phyloP scores from a whole-genome alignment of 2,329 filamentous ascomycete species.

The Mycosphaerella sp. region DNA sequence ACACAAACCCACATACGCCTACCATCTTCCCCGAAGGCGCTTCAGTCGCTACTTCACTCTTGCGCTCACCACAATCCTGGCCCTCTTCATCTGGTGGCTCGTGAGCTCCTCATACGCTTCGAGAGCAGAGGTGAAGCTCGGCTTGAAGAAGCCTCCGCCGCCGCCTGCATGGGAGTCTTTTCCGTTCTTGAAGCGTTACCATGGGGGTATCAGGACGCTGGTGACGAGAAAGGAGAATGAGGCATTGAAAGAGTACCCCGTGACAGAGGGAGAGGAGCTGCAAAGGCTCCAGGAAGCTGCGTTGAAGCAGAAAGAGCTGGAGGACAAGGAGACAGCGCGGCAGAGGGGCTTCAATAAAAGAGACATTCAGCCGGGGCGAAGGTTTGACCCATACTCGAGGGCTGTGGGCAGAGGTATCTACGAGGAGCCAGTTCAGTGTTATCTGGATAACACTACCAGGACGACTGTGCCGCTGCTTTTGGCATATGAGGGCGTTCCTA shows the following conservation, averaged over 20 bases:
- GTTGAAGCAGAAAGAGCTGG: conserved; percentile 33
- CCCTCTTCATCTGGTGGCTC: conserved; percentile 71
- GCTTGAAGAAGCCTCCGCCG: conserved; percentile 48
- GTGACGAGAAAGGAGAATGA: conserved; percentile 59
- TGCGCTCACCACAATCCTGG: conserved; percentile 59
- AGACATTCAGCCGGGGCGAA: conserved; percentile 27
- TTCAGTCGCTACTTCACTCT: conserved; percentile 75
- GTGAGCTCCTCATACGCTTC: conserved; percentile 44
- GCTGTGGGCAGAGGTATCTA: conserved; percentile 46
- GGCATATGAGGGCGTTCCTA: conserved; percentile 70
- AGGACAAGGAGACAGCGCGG: conserved; percentile 35
- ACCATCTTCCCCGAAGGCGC: conserved; percentile 46
- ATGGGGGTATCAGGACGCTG: conserved; percentile 75
- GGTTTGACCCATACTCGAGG: conserved; percentile 63
- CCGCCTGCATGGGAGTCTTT: conserved; percentile 82
- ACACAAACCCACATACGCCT: conserved; percentile 30
- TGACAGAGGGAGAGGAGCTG: conserved; percentile 53
- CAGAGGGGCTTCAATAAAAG: conserved; percentile 31
- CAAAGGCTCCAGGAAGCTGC: conserved; percentile 35
- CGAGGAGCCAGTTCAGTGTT: conserved; percentile 66
- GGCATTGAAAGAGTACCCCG: conserved; percentile 67
- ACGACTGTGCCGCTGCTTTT: conserved; percentile 63
- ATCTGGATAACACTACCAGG: conserved; percentile 61
- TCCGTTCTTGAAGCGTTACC: conserved; percentile 78
- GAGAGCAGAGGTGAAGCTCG: conserved; percentile 52